Percentiles rank a stretch among this genome's conserved stretches.
These are phyloP conservation scores for Trichoderma virens DNA, from an alignment of 495 filamentous ascomycete genomes.

Conservation along the genomic window DNA sequence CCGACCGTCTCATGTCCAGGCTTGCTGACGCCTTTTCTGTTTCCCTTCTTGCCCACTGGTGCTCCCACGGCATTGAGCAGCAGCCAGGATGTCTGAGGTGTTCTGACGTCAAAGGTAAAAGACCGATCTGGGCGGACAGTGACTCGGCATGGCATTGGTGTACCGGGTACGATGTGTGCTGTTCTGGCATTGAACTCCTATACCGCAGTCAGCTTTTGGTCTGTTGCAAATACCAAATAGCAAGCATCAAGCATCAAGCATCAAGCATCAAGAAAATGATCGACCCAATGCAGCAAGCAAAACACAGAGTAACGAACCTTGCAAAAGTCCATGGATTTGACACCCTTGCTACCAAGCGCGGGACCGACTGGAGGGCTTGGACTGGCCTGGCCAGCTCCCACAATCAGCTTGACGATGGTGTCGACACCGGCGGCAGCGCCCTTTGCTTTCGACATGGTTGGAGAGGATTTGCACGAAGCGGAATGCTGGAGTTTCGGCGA, in stretches of 20 bases:
- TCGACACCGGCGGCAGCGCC: conserved; percentile 51
- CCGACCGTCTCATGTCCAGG: conserved; percentile 76
- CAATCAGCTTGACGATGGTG: conserved; percentile 94
- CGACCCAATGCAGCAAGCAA: not conserved
- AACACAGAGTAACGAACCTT: conserved; percentile 53
- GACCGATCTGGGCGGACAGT: conserved; percentile 89
- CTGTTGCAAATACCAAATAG: not conserved
- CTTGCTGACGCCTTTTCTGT: conserved; percentile 67
- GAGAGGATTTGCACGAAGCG: not conserved
- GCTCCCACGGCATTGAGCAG: conserved; percentile 78
- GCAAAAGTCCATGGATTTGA: conserved; percentile 99
- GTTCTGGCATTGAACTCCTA: conserved; percentile 98
- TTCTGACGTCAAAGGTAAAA: conserved; percentile 89
- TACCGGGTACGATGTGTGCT: conserved; percentile 71
- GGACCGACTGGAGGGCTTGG: conserved; percentile 97
- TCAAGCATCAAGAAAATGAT: too few species aligned
- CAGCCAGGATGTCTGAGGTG: conserved; percentile 83
- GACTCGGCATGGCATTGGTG: conserved; percentile 81
- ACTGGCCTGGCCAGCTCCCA: conserved; percentile 92
- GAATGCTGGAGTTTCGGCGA: not conserved
- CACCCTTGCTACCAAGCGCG: conserved; percentile 92
- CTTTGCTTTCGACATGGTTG: conserved; percentile 69
- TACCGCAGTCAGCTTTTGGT: not conserved
- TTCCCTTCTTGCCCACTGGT: conserved; percentile 61
- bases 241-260: not conserved